A percentile compares a stretch with the other conserved stretches of the same genome.
phyloP scores from a whole-genome alignment of 352 stramenopile species.

The Pythium aristosporum region DNA sequence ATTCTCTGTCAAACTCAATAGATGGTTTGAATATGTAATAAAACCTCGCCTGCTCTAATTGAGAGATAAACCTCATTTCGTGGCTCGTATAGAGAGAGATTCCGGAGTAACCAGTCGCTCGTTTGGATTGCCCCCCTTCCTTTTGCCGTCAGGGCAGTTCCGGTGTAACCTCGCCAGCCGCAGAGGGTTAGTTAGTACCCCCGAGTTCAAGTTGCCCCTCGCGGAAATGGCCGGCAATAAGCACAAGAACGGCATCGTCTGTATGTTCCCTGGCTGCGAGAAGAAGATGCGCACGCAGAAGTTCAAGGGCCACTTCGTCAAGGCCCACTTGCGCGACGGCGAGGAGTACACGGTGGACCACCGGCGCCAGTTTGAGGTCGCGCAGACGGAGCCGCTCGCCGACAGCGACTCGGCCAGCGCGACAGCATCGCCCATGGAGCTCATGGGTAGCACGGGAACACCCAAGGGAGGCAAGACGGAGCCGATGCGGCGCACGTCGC shows the following conservation, averaged over 20 bases:
- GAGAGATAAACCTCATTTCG: not conserved
- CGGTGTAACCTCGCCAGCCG: constrained; percentile 19
- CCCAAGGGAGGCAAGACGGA: constrained; percentile 26
- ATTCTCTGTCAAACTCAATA: constrained; percentile 31
- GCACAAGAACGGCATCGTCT: constrained; percentile 89
- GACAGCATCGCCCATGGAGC: constrained; percentile 22
- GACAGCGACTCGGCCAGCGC: constrained; percentile 30
- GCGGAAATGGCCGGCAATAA: constrained; percentile 76
- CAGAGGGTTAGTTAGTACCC: constrained; percentile 21
- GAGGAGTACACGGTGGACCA: constrained; percentile 81
- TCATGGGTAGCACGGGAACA: constrained; percentile 16
- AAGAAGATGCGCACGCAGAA: constrained; percentile 88
- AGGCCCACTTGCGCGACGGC: constrained; percentile 68
- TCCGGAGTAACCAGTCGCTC: constrained; percentile 34
- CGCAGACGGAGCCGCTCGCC: constrained; percentile 49
- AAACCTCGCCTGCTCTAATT: constrained; percentile 21
- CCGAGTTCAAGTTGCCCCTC: constrained; percentile 26
- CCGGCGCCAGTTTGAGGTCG: constrained; percentile 73
- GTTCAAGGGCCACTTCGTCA: constrained; percentile 85
- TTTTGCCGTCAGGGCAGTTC: not conserved
- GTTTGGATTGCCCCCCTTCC: constrained; percentile 4
- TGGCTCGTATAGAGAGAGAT: constrained; percentile 32
- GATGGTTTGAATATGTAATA: constrained; percentile 15
- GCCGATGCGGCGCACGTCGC: constrained; percentile 11
- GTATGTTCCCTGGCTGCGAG: constrained; percentile 74